phyloP scores from a whole-genome alignment of 345 rosid species.

The Streptanthus diversifolius region DNA sequence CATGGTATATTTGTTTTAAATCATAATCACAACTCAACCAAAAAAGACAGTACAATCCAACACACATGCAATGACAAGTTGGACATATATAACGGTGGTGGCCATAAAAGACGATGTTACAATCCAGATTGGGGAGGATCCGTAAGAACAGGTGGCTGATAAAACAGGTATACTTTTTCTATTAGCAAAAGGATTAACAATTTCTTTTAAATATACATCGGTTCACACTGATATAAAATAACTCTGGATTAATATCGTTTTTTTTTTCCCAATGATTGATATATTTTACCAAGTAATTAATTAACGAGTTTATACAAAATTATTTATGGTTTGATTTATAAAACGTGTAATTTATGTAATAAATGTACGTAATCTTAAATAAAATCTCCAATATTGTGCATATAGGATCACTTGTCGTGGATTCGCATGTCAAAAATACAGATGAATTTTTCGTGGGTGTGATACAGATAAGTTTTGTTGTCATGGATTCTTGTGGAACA shows the following conservation, averaged over 20 bases:
- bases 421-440: no score
- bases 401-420: no score
- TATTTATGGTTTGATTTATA: no score
- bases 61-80: conserved; percentile 3
- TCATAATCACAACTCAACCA: not conserved
- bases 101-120: not conserved
- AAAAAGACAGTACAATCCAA: not conserved
- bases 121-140: not conserved
- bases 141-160: not conserved
- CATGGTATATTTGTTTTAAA: not conserved
- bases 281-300: no score
- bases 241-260: not conserved
- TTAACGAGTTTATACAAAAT: no score
- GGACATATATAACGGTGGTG: not conserved
- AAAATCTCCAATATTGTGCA: no score
- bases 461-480: no score
- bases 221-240: not conserved
- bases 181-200: not conserved
- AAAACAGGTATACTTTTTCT: not conserved
- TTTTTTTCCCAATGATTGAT: not conserved
- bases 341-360: no score
- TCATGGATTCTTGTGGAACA: no score
- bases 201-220: not conserved
- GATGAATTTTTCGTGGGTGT: no score
- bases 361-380: no score